phyloP scores from a whole-genome alignment of 495 filamentous ascomycete species.

The Cenococcum geophilum region DNA sequence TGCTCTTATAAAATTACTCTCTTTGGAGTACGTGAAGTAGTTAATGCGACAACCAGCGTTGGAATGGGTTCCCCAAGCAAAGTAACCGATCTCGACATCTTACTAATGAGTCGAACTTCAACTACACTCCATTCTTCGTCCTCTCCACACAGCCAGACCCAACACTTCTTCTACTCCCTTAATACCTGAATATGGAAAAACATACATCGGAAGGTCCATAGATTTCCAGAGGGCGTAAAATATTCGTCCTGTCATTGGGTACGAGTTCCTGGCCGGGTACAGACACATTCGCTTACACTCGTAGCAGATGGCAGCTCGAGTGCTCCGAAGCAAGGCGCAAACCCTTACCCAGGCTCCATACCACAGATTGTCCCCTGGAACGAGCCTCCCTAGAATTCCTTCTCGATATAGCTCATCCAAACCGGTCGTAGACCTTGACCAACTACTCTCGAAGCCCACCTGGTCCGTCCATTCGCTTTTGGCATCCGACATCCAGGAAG shows the following conservation, averaged over 20 bases:
- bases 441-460: constrained; percentile 61
- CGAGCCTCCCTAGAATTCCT: not conserved
- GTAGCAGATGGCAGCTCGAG: not conserved
- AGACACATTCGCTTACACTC: not conserved
- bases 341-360: not conserved
- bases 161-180: not conserved
- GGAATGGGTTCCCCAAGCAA: no score
- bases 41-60: no score
- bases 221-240: not conserved
- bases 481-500: constrained; percentile 41
- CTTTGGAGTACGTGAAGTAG: no score
- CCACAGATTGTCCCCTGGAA: no score
- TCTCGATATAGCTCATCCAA: not conserved
- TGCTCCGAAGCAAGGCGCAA: not conserved
- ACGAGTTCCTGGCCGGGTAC: not conserved
- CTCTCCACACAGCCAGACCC: not conserved
- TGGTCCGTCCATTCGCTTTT: constrained; percentile 85
- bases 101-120: constrained; percentile 18
- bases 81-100: not conserved
- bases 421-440: constrained; percentile 40
- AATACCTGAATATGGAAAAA: not conserved
- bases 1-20: no score
- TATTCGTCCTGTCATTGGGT: not conserved
- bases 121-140: constrained; percentile 21
- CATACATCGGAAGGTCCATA: not conserved